Evolutionary conservation across 495 filamentous ascomycete genomes (phyloP), one percentile per base, ranked within the genome.

Genomic region (Penicillium cosmopolitanum): DNA sequence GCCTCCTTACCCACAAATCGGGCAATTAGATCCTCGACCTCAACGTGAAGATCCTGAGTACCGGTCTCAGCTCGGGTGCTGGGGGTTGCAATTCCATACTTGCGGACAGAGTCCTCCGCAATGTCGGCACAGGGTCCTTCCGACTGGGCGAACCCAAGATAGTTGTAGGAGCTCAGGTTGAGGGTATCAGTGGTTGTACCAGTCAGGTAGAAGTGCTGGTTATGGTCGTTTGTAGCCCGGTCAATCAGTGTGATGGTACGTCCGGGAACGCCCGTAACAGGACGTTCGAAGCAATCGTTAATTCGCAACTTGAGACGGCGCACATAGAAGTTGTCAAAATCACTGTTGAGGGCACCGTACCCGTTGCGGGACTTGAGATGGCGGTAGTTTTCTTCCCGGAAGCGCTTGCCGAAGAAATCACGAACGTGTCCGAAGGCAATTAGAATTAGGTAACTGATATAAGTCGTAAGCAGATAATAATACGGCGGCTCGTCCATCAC

Each of bases 101-200:
- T 92, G 70, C 86, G 87, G 61, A 96, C 86, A 38, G 82, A 80
- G 23, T 93, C 89, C 76, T 98, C 95, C 6, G 94, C 91, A 23
- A 90, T 86, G 75, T 98, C 96, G 28, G 96, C 96, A 72, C 96
- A 98, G 38, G 94, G 94, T 15, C 95, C 95, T 67, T 97, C 93
- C 1, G 95, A 98, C 74, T 98, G 96, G 56, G 95, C 95, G 69
- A 98, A 98, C 28, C 95, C 95, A 7, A 98, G 90, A 65, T 98
- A 98, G 69, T 98, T 98, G 82, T 98, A 98, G 4, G 95, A 98
- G 77, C 93, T 97, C 87, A 98, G 86, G 72, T 98, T 98, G 57
- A 98, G 77, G 0, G 95, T 97, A 70, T 98, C 91, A n/a, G 95
- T 98, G 50, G 84, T 86, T 35, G 91, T 96, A 38, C 96, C 96